Base-by-base conservation (phyloP, 352 stramenopile species). In the Pythium monospermum region DNA sequence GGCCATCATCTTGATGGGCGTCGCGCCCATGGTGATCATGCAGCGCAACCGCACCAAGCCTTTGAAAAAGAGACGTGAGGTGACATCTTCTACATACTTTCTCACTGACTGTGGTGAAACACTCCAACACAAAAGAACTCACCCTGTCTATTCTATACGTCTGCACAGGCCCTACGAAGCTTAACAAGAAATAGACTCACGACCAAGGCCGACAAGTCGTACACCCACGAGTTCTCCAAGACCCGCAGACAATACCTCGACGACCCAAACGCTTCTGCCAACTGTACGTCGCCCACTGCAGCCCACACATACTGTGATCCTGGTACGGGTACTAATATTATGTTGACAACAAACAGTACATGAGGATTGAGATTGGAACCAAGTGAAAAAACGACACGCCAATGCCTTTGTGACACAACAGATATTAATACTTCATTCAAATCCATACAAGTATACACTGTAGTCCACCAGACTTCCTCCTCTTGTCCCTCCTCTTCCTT, bases 101-200 rank as follows among this genome's bases (percentile, higher is more conserved):
- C 30, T 5, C 15, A 28, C 15, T 15, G 22, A 23, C 28, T n/a
- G n/a, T n/a, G n/a, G n/a, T 30, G 21, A 23, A n/a, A 42, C 45
- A 18, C 11, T 32, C 2, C 25, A 21, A 16, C 18, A 22, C 27
- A 43, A 22, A 25, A 31, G 3, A 22, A 18, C 25, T 47, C 18
- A 48, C 37, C 13, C 39, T 58, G 23, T 16, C 57, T 19, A 16
- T 43, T n/a, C 2, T 53, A 25, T 33, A 22, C 16, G 22, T 22
- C 2, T 31, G n/a, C n/a, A n/a, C n/a, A 85, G 74, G 74, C 70
- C 58, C 64, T 81, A 49, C 74, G 74, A 78, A 81, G 72, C 68
- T 68, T 84, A 52, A 62, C 75, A 78, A 81, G 71, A 81, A 86
- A 76, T 81, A 86, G 68, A 66, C 72, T 83, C 44, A 86, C 75